Evolutionary conservation across 1,139 yeast species (phyloP).

Genomic region (Trichomonascaceae sp.): DNA sequence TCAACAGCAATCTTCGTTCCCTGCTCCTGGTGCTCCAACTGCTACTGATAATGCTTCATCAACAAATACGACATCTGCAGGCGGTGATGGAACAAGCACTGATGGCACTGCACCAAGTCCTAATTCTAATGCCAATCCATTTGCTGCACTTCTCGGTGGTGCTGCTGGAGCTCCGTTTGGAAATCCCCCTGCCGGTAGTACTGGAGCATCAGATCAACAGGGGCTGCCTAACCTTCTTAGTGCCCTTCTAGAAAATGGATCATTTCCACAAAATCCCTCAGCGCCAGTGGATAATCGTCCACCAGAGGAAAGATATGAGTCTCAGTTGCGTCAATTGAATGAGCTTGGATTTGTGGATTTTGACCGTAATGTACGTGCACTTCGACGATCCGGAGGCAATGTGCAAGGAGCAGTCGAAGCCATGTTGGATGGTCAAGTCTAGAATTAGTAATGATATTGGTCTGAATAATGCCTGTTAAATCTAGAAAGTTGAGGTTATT

Average conservation of each 20-base stretch:
- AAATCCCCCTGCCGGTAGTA: conserved; percentile 17
- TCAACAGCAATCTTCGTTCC: conserved; percentile 34
- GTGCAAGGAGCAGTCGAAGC: conserved; percentile 96
- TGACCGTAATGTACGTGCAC: conserved; percentile 83
- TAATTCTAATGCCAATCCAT: conserved; percentile 23
- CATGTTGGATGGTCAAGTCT: conserved; percentile 53
- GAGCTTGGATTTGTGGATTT: conserved; percentile 96
- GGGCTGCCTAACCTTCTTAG: conserved; percentile 22
- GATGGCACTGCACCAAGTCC: not conserved
- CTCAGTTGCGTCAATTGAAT: conserved; percentile 86
- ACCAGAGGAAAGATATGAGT: conserved; percentile 89
- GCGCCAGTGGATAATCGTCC: conserved; percentile 71
- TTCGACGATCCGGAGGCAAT: conserved; percentile 92
- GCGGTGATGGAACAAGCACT: conserved; percentile 15
- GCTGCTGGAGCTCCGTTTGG: conserved; percentile 15
- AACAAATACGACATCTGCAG: conserved; percentile 13
- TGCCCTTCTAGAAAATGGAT: conserved; percentile 17
- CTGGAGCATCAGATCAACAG: not conserved
- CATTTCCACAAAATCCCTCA: conserved; percentile 12
- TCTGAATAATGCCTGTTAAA: not conserved
- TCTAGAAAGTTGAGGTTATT: not conserved
- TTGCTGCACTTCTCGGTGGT: conserved; percentile 27
- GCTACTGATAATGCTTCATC: conserved; percentile 15
- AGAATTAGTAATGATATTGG: conserved; percentile 5
- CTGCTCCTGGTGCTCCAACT: conserved; percentile 44